Base-by-base conservation (phyloP, 345 rosid genomes). In the Moringa oleifera region DNA sequence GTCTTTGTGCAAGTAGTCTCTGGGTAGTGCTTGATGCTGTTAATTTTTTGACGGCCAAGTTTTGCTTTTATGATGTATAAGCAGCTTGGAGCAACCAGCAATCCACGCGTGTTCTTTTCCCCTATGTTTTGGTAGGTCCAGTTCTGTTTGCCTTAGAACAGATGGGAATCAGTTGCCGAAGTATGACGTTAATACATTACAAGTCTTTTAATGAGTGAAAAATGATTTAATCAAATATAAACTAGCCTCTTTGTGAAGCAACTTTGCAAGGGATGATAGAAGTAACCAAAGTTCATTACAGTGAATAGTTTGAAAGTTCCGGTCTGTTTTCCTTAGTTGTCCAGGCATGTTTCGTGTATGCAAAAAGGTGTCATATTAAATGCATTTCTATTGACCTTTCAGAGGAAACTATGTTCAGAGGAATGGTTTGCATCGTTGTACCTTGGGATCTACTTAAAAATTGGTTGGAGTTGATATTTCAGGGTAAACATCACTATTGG, bases 401-500 rank as follows among this genome's bases (percentile, higher is more conserved):
- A 8, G 13, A 41, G 1, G 47, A 41, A 41, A 28, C 33, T 3
- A 28, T 28, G 3, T 28, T 28, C 33, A 28, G 33, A 28, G 33
- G 3, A 28, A 28, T 28, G 33, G 6, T 7, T 41, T 41, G 13
- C 1, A 41, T 4, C 2, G 9, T 41, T 7, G 47, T 9, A 41
- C 17, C 1, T 41, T 41, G 47, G 17, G 47, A 4, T 41, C n/a
- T 41, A 41, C 47, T 41, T 41, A 15, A 41, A 41, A 19, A 51
- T 18, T 19, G 13, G 23, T 18, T 51, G 54, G 54, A 51, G 54
- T 75, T 65, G 61, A 52, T 57, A 60, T 59, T 75, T 55, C 78
- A 87, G 98, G 77, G 96, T 91, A 62, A 91, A 89, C 72, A 55
- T 87, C 65, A 80, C 68, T 51, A 50, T 78, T 60, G 96, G 96